phyloP scores from a whole-genome alignment of 225 moss, liverwort and hornwort species.

The Neckera pumila region DNA sequence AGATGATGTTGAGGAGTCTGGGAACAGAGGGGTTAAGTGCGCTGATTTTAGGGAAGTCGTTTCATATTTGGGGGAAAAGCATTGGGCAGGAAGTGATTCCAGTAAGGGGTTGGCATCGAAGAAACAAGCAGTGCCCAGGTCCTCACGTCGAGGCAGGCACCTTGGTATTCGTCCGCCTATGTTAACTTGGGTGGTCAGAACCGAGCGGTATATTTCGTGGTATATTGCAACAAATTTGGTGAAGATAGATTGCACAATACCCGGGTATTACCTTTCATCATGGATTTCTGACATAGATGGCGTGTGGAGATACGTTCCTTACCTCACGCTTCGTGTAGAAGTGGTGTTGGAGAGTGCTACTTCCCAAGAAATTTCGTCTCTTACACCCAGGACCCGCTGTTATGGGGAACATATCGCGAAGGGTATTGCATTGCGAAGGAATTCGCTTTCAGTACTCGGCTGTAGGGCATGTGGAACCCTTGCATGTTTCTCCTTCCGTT shows the following conservation, averaged over 20 bases:
- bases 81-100: not conserved
- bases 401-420: not conserved
- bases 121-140: not conserved
- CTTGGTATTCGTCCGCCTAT: not conserved
- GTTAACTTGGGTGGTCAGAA: conserved; percentile 10
- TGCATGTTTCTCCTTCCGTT: not conserved
- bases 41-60: not conserved
- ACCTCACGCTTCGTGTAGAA: conserved; percentile 23
- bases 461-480: not conserved
- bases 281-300: conserved; percentile 17
- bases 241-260: conserved; percentile 19
- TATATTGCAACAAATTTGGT: conserved; percentile 38
- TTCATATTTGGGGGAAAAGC: not conserved
- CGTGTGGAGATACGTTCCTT: conserved; percentile 28
- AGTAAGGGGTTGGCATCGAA: not conserved
- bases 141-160: not conserved
- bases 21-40: not conserved
- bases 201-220: conserved; percentile 23
- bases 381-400: not conserved
- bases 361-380: not conserved
- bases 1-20: not conserved
- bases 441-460: not conserved
- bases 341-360: not conserved
- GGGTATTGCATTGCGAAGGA: conserved; percentile 2
- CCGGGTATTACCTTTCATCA: conserved; percentile 3